Evolutionary conservation across 1,139 yeast genomes (phyloP), one percentile per base, ranked within the genome.

Genomic region (Yamadazyma buinensis): DNA sequence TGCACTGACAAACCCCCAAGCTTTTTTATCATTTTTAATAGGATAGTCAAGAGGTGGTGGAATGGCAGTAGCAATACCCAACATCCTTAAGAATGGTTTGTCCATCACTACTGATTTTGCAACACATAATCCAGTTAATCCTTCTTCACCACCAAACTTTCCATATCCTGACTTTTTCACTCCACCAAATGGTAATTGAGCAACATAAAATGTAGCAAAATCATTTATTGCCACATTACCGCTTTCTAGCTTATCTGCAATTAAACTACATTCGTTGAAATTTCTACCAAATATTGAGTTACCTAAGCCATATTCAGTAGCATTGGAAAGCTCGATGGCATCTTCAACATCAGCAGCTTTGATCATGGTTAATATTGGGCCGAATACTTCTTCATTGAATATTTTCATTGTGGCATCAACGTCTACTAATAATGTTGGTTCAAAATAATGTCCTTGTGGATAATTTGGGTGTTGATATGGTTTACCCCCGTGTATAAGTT

Each of bases 191-290:
- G 98, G 98, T 47, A 90, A 70, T 61, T 92, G 97, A 44, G 97
- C 92, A 22, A 92, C 87, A 51, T 90, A 90, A 53, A 77, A 92
- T 0, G 97, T 90, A 5, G 97, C 98, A 68, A 92, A 92, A 60
- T 92, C 98, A 57, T 92, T 92, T 42, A 92, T 85, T 6, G 97
- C 96, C 30, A 92, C 95, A 51, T 87, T 92, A 18, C 98, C 98
- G 35, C 90, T 75, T 29, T 78, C 72, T 43, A 92, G 60, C 12
- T 64, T 57, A 47, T 77, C 68, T 9, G 92, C 84, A 23, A 87
- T 77, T 33, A 64, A 59, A 52, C 80, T 77, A 39, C 87, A 72
- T 39, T 73, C 73, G 11, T 46, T 44, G 51, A 74, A 72, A 40
- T 75, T 68, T 18, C 69, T 61, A 18, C 95, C 95, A 60, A 90